Base-by-base conservation (phyloP, 192 early-diverging fungal species). In the Dissophora ornata region DNA sequence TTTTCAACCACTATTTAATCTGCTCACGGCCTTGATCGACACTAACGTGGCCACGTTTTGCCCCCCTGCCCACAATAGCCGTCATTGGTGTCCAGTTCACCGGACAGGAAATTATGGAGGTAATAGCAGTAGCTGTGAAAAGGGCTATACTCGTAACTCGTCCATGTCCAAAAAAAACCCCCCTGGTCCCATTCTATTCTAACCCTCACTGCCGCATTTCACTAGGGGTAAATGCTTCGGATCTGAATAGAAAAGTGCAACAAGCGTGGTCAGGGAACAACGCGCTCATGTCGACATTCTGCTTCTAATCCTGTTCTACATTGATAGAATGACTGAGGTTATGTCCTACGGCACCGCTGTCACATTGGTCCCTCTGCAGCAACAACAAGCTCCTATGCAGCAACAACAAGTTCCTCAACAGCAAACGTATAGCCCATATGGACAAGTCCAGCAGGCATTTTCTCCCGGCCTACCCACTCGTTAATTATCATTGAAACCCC, bases 51-150 rank as follows among this genome's bases (percentile, higher is more conserved):
- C 36, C 7, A 38, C 13, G 6, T 38, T 50, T n/a, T 42, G 22
- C 36, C 40, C 24, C 38, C 42, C 11, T 50, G 36, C 50, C 12
- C 2, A 2, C 30, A 5, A 30, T 28, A 71, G 69, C 69, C 26
- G 69, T 71, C 42, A 71, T 71, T 58, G 69, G 69, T 21, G 61
- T 71, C 22, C 60, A 71, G 51, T 71, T 71, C 40, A 71, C 69
- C 10, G 69, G 69, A 33, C 69, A 71, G 25, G 69, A 71, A 30
- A 71, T 71, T 21, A 48, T 71, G 45, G 60, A 71, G 67, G 69
- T 71, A 63, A 8, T 41, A 12, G 53, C 30, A 56, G 49, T n/a
- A n/a, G n/a, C n/a, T n/a, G n/a, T n/a, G n/a, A n/a, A n/a, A n/a
- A n/a, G n/a, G n/a, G n/a, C n/a, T n/a, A n/a, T n/a, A n/a, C n/a